A percentile compares a stretch with the other conserved stretches of the same genome.
Evolutionary conservation across 768 basidiomycete genomes (phyloP).

Genomic region (Clitopilus hobsonii): DNA sequence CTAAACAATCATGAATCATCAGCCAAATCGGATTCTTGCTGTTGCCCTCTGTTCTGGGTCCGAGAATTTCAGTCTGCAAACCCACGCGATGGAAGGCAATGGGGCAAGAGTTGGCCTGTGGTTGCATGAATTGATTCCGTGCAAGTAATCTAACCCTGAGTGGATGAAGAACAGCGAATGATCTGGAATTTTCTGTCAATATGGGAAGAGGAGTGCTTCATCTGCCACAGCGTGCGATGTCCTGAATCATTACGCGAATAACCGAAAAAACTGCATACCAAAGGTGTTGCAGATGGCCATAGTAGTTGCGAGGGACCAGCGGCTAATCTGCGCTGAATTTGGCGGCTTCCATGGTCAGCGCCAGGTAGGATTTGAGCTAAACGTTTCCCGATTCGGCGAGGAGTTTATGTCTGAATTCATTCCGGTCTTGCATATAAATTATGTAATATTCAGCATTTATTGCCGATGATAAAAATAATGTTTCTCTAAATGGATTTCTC

Average conservation of each 20-base stretch:
- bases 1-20: no score
- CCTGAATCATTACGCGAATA: no score
- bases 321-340: not conserved
- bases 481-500: no score
- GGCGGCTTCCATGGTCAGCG: not conserved
- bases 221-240: not conserved
- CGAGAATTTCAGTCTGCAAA: no score
- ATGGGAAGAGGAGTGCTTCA: not conserved
- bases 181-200: not conserved
- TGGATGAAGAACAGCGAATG: not conserved
- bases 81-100: not conserved
- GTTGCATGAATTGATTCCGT: not conserved
- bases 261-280: no score
- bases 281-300: no score
- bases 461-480: no score
- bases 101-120: not conserved
- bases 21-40: no score
- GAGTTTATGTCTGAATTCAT: no score
- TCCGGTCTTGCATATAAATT: no score
- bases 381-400: not conserved
- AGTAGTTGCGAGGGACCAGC: not conserved
- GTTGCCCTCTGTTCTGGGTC: no score
- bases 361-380: not conserved
- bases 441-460: no score
- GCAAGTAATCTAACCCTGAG: not conserved